Conservation (phyloP, 2,329 filamentous ascomycete species). For the Calonectria pseudoreteaudii region DNA sequence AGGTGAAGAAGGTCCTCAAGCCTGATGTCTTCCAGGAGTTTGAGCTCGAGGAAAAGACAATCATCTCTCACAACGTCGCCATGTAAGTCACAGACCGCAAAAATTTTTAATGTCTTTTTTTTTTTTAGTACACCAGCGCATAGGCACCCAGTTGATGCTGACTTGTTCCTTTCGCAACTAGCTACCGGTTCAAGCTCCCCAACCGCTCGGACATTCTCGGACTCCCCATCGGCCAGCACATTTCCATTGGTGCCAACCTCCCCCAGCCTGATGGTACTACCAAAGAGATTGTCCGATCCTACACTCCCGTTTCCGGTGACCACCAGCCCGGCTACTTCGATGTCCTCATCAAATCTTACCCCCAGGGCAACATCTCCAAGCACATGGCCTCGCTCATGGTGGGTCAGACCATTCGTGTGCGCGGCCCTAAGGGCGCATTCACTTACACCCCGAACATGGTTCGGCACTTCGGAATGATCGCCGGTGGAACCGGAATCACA, state of each 20-base stretch:
- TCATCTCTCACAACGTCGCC: slow-evolving; percentile 97
- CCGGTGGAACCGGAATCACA: slow-evolving; percentile 96
- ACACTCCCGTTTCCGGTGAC: slow-evolving; percentile 92
- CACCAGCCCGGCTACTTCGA: slow-evolving; percentile 93
- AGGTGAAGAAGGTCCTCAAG: slow-evolving; percentile 85
- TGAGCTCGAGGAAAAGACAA: slow-evolving; percentile 91
- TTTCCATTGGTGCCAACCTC: slow-evolving; percentile 89
- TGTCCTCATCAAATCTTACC: slow-evolving; percentile 97
- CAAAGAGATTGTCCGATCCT: slow-evolving; percentile 90
- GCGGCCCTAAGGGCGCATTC: slow-evolving; percentile 96
- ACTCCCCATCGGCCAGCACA: slow-evolving; percentile 98
- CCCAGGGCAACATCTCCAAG: slow-evolving; percentile 96
- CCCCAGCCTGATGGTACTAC: slow-evolving; percentile 74
- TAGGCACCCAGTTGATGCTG: not conserved
- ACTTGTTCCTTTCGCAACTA: slow-evolving; percentile 46
- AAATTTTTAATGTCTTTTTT: too few relatives aligned
- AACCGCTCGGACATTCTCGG: slow-evolving; percentile 84
- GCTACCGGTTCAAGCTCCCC: slow-evolving; percentile 93
- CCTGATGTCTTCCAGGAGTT: slow-evolving; percentile 92
- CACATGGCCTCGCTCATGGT: slow-evolving; percentile 86
- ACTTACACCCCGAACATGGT: slow-evolving; percentile 98
- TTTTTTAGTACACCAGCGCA: slow-evolving; percentile 5
- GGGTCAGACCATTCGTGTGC: slow-evolving; percentile 89
- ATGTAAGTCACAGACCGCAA: slow-evolving; percentile 69
- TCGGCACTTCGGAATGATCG: slow-evolving; percentile 96